phyloP scores from a whole-genome alignment of 305 asterid genomes.

The Coffea humblotiana region DNA sequence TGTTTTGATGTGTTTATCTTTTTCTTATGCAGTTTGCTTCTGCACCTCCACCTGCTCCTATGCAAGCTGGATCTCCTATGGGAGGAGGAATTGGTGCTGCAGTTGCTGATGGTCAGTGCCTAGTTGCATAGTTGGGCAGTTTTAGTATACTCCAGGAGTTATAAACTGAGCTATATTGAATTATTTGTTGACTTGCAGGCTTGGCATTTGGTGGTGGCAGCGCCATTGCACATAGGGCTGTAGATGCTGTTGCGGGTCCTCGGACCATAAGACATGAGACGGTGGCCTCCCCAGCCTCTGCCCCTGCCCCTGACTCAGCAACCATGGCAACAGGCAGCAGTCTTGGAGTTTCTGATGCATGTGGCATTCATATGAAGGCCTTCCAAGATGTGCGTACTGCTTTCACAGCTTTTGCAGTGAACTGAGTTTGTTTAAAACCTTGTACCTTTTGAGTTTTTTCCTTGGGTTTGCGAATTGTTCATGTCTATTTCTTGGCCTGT shows the following conservation, averaged over 20 bases:
- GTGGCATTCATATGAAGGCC: slow-evolving; percentile 15
- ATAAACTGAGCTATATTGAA: not conserved
- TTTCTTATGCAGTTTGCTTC: slow-evolving; percentile 3
- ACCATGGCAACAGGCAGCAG: not conserved
- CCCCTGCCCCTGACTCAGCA: slow-evolving; percentile 18
- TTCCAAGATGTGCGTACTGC: slow-evolving; percentile 21
- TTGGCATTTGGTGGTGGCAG: slow-evolving; percentile 53
- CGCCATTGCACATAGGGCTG: slow-evolving; percentile 55
- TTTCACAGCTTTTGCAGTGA: not conserved
- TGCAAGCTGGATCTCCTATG: not conserved
- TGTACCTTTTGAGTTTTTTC: not conserved
- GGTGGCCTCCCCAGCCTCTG: slow-evolving; percentile 36
- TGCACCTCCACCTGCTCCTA: slow-evolving; percentile 20
- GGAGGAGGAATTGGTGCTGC: slow-evolving; percentile 24
- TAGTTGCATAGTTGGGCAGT: not conserved
- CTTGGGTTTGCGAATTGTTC: not conserved
- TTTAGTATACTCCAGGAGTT: not conserved
- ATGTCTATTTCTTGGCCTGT: not conserved
- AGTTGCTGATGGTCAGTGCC: slow-evolving; percentile 20
- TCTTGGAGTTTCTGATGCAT: slow-evolving; percentile 14
- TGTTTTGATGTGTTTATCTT: not conserved
- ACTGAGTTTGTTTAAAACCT: not conserved
- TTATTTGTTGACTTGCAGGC: slow-evolving; percentile 27
- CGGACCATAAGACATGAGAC: slow-evolving; percentile 47
- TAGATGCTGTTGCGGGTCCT: slow-evolving; percentile 58